Base-by-base conservation (phyloP, 495 filamentous ascomycete species). In the Aspergillus affinis region DNA sequence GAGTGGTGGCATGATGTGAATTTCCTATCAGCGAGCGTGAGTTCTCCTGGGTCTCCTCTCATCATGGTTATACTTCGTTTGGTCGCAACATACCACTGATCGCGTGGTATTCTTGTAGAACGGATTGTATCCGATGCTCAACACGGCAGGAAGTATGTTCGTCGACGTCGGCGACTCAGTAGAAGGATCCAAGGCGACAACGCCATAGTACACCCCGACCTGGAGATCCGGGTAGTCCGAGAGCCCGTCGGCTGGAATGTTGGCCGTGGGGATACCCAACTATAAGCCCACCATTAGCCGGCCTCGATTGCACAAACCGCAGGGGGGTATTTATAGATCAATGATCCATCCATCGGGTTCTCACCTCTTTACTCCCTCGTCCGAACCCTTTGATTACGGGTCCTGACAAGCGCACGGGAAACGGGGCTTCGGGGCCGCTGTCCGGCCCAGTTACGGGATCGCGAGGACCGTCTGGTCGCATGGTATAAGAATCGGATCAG, bases 191-290 rank as follows among this genome's bases (percentile, higher is more conserved):
- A 92, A 75, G 0, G 90, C 82, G 0, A 90, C 91, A 73, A 88
- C 96, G 56, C 94, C 94, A 68, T 90, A 97, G 75, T 98, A 98
- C 18, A 98, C 88, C 48, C 94, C 94, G 20, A 85, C 88, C 27
- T 83, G 79, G 32, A 90, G 78, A 54, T 84, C 80, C 9, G 83
- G 78, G 68, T 96, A 84, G 68, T 90, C 92, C 18, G 87, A 85
- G 41, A 90, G 74, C 9, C 85, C 86, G 56, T 88, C 86, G 57
- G 96, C 81, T 46, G 94, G 92, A 62, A 98, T 93, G 78, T 98
- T 98, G 66, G 94, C 94, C 0, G 94, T 98, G 3, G 94, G 94
- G 73, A 98, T 97, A 57, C 93, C 92, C 59, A 98, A 87, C 82
- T 91, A 65, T 36, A 60, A 21, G 10, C 18, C 65, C 29, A 70